Evolutionary conservation across 2,329 filamentous ascomycete species (phyloP).

Genomic region (Coniochaeta sp.): DNA sequence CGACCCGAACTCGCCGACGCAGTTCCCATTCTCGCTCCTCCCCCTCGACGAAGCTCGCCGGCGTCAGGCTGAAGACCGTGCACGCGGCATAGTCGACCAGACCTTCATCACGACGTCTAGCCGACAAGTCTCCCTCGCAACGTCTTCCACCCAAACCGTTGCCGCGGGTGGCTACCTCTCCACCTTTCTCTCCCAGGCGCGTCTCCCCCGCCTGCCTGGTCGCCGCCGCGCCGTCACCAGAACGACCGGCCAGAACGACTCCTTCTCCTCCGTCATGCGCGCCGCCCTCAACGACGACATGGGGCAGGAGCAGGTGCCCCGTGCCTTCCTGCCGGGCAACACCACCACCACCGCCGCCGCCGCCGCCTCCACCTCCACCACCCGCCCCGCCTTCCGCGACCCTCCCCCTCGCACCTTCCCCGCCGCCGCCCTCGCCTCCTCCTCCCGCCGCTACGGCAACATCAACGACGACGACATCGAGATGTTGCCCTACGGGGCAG

Average conservation of each 20-base stretch:
- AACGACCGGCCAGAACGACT: background rate
- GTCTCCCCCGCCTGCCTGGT: background rate
- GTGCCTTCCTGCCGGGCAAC: background rate
- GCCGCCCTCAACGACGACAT: background rate
- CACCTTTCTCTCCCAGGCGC: background rate
- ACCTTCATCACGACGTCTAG: conserved; percentile 10
- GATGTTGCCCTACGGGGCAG: background rate
- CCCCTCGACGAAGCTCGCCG: conserved; percentile 20
- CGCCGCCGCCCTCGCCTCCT: background rate
- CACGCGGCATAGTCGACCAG: conserved; percentile 13
- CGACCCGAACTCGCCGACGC: conserved; percentile 2
- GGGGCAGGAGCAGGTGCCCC: background rate
- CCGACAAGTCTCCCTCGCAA: background rate
- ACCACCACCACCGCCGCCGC: background rate
- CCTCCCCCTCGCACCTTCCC: no score
- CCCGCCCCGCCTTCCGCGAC: background rate
- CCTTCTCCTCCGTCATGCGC: background rate
- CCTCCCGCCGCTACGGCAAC: background rate
- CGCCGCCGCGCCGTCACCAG: background rate
- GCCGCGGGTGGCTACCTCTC: background rate
- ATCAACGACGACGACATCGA: background rate
- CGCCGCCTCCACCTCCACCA: background rate
- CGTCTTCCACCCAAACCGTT: background rate
- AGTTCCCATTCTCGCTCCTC: conserved; percentile 22
- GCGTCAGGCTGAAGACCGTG: conserved; percentile 15